Base-by-base conservation (phyloP, 169 alveolate genomes). In the Cardiosporidium cionae region DNA sequence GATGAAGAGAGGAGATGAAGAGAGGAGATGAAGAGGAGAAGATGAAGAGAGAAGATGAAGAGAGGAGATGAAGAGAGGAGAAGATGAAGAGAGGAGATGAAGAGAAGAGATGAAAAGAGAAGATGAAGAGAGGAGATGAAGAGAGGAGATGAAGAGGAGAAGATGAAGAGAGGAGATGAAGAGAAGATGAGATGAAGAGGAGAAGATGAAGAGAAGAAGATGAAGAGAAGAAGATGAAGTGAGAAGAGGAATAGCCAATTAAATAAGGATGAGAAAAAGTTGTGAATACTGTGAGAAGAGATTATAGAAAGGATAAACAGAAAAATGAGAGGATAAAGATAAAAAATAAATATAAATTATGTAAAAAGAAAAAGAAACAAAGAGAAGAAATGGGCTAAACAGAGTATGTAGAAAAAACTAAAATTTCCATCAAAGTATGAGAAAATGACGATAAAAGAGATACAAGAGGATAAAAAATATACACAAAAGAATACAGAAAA, bases 121-220 rank as follows among this genome's bases (percentile, higher is more conserved):
- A n/a, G n/a, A n/a, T n/a, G n/a, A n/a, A n/a, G n/a, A 28, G n/a
- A 6, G 5, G 4, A n/a, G 0, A 44, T 3, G 2, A 36, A 36
- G 7, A 1, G 2, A 65, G 81, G 72, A 66, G 90, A 94, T 33
- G n/a, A n/a, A n/a, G n/a, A n/a, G n/a, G n/a, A n/a, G n/a, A n/a
- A n/a, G n/a, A n/a, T n/a, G n/a, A n/a, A 88, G 64, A 35, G 96
- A 97, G 27, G n/a, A n/a, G n/a, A n/a, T n/a, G n/a, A n/a, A n/a
- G n/a, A n/a, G n/a, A n/a, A n/a, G n/a, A n/a, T n/a, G n/a, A n/a
- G n/a, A n/a, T n/a, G n/a, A n/a, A n/a, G n/a, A n/a, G n/a, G n/a
- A n/a, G n/a, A n/a, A n/a, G n/a, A 22, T 66, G 62, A 2, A 66
- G 2, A 0, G 16, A 66, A 35, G 27, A 16, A 0, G 7, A 16